Conservation (phyloP, 192 early-diverging fungal species). For the Diversispora eburnea region DNA sequence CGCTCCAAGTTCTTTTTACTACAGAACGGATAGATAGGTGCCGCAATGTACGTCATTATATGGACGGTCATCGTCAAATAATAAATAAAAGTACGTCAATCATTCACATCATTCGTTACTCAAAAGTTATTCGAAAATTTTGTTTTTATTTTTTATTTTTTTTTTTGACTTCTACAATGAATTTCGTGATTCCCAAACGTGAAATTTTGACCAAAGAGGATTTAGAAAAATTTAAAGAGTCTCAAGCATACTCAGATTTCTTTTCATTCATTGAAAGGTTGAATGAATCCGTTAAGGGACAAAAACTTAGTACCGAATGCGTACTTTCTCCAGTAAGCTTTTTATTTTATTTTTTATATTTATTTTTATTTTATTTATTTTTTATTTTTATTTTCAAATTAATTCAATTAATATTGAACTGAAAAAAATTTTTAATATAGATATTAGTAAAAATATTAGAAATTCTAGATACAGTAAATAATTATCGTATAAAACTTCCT, state of each 20-base stretch:
- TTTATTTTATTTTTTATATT: too few relatives aligned
- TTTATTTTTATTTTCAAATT: neutral
- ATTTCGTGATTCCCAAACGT: constrained; percentile 39
- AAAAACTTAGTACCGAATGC: constrained; percentile 51
- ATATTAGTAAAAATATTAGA: constrained; percentile 57
- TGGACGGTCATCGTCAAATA: too few relatives aligned
- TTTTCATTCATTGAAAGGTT: constrained; percentile 68
- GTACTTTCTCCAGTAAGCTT: constrained; percentile 49
- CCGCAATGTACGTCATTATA: too few relatives aligned
- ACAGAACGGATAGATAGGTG: too few relatives aligned
- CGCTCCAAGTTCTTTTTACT: too few relatives aligned
- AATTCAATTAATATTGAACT: neutral
- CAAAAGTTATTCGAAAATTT: neutral
- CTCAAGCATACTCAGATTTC: constrained; percentile 58
- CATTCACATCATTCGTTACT: too few relatives aligned
- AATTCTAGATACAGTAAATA: constrained; percentile 62
- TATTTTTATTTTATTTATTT: neutral
- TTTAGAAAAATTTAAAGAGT: constrained; percentile 69
- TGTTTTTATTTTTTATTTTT: too few relatives aligned
- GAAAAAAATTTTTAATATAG: constrained; percentile 12
- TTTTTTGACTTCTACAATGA: constrained; percentile 10
- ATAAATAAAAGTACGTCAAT: too few relatives aligned
- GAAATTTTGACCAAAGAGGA: constrained; percentile 85
- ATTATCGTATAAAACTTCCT: constrained; percentile 59
- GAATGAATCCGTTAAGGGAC: constrained; percentile 70